Evolutionary conservation across 352 stramenopile species (phyloP).

Genomic region (Phytopythium kandeliae): DNA sequence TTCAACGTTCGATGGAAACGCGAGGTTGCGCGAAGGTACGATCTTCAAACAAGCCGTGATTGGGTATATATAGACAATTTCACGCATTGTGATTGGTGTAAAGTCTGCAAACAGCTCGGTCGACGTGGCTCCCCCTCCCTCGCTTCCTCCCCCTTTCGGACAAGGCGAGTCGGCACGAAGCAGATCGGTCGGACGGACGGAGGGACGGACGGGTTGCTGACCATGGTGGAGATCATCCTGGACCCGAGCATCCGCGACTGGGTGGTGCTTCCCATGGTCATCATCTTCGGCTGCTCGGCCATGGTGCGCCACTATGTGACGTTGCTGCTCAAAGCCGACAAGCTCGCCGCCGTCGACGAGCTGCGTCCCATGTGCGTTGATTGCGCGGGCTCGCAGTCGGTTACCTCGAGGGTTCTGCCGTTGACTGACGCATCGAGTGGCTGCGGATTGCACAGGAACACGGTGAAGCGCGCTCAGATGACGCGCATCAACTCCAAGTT

Average conservation of each 20-base stretch:
- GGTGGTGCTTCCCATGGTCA: slow-evolving; percentile 97
- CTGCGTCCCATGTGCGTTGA: slow-evolving; percentile 63
- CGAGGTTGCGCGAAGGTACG: slow-evolving; percentile 1
- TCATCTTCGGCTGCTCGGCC: slow-evolving; percentile 90
- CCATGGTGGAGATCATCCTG: slow-evolving; percentile 89
- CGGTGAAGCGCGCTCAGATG: slow-evolving; percentile 74
- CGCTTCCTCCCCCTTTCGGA: not conserved
- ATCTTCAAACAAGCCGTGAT: not conserved
- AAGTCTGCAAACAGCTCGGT: not conserved
- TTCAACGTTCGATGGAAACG: not conserved
- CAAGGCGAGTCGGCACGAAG: not conserved
- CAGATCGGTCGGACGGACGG: not conserved
- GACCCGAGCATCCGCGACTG: slow-evolving; percentile 93
- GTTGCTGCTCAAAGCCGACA: slow-evolving; percentile 78
- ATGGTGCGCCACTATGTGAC: slow-evolving; percentile 86
- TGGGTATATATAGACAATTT: not conserved
- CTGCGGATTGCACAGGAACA: slow-evolving; percentile 51
- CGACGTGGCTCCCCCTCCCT: slow-evolving; percentile 1
- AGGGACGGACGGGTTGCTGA: slow-evolving; percentile 4
- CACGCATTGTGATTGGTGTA: not conserved
- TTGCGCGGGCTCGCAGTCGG: not conserved
- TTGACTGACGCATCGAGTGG: not conserved
- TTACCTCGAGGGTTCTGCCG: not conserved
- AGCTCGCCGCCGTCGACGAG: slow-evolving; percentile 71
- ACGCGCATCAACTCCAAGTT: slow-evolving; percentile 90